A percentile compares a stretch with the other conserved stretches of the same genome.
Evolutionary conservation across 1,284 basidiomycete species (phyloP).

Genomic region (Sanghuangporus baumii): DNA sequence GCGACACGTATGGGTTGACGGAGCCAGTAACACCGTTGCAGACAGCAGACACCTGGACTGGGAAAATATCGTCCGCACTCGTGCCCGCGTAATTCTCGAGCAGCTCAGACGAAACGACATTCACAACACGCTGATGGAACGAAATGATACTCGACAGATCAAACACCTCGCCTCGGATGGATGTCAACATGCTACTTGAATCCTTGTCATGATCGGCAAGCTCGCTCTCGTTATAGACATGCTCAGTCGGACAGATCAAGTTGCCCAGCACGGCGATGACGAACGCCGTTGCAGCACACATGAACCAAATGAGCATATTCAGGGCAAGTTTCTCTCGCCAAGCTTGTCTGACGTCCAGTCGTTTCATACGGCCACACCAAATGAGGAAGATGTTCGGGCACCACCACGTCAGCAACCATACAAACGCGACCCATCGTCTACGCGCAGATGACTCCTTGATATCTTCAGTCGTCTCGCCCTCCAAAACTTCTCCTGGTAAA

Average conservation of each 20-base stretch:
- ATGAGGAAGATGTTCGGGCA: slow-evolving; percentile 70
- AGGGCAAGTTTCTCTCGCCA: slow-evolving; percentile 97
- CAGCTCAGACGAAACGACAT: slow-evolving; percentile 69
- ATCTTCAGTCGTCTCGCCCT: slow-evolving; percentile 84
- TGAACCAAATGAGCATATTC: slow-evolving; percentile 95
- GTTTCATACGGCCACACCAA: slow-evolving; percentile 86
- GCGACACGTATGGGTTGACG: slow-evolving; percentile 80
- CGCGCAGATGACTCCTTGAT: slow-evolving; percentile 77
- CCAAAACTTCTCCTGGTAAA: slow-evolving; percentile 72
- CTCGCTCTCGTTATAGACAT: slow-evolving; percentile 82
- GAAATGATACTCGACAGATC: slow-evolving; percentile 59
- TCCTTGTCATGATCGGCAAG: slow-evolving; percentile 65
- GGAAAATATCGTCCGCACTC: slow-evolving; percentile 80
- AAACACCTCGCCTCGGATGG: slow-evolving; percentile 92
- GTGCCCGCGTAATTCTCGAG: slow-evolving; percentile 83
- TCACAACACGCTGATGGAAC: slow-evolving; percentile 65
- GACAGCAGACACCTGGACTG: slow-evolving; percentile 93
- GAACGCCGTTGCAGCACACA: slow-evolving; percentile 84
- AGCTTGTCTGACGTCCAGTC: slow-evolving; percentile 89
- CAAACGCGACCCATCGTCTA: slow-evolving; percentile 83
- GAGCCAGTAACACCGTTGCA: slow-evolving; percentile 83
- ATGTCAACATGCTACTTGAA: slow-evolving; percentile 72
- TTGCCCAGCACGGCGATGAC: slow-evolving; percentile 87
- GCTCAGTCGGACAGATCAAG: slow-evolving; percentile 91
- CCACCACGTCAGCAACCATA: slow-evolving; percentile 92